Evolutionary conservation across 306 rosid species (phyloP).

Genomic region (Corylus americana): DNA sequence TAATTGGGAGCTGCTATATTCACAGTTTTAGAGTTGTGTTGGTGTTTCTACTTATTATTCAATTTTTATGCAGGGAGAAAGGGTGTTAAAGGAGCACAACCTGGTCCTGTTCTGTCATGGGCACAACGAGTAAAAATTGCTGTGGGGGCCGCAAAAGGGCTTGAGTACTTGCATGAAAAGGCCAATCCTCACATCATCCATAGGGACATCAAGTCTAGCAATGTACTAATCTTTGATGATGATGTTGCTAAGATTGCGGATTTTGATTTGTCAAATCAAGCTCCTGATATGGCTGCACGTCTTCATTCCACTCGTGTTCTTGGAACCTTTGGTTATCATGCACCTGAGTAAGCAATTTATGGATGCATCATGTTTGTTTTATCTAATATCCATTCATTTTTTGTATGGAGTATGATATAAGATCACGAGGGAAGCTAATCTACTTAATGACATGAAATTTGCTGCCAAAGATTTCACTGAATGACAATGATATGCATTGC

Average conservation of each 20-base stretch:
- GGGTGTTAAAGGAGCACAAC: slow-evolving; percentile 92
- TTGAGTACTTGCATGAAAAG: slow-evolving; percentile 83
- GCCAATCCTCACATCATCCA: slow-evolving; percentile 81
- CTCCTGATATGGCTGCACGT: slow-evolving; percentile 97
- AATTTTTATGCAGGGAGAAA: slow-evolving; percentile 65
- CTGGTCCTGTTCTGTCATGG: slow-evolving; percentile 94
- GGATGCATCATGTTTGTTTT: slow-evolving; percentile 2
- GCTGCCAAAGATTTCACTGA: neutral
- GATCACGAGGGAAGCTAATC: neutral
- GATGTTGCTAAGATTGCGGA: slow-evolving; percentile 88
- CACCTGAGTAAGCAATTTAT: slow-evolving; percentile 78
- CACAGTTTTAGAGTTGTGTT: neutral
- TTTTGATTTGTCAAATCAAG: slow-evolving; percentile 93
- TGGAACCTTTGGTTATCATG: slow-evolving; percentile 94
- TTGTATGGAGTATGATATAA: neutral
- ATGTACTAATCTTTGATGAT: slow-evolving; percentile 81
- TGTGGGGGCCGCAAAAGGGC: slow-evolving; percentile 92
- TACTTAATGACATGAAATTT: neutral
- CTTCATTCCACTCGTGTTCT: slow-evolving; percentile 95
- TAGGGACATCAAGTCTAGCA: slow-evolving; percentile 90
- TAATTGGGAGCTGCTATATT: slow-evolving; percentile 14
- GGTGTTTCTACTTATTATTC: slow-evolving; percentile 11
- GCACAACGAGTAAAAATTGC: slow-evolving; percentile 90
- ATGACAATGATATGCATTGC: neutral
- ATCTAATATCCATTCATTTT: neutral